These are phyloP conservation scores for Lathyrus tuberosus DNA, from an alignment of 306 rosid species.

Conservation along the genomic window DNA sequence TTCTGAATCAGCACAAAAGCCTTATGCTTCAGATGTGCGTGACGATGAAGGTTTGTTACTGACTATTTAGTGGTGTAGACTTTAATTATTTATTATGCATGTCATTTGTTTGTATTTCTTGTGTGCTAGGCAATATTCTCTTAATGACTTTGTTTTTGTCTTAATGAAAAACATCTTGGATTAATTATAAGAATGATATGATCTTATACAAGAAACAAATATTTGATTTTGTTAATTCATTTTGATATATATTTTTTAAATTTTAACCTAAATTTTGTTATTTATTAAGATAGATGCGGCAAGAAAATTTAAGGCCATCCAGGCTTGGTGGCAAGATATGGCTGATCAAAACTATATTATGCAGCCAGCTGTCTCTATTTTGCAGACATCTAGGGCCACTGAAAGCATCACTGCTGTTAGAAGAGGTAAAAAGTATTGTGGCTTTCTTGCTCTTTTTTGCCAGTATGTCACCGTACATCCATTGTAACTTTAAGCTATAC, in stretches of 20 bases:
- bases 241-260: neutral
- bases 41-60: conserved; percentile 59
- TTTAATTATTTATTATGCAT: conserved; percentile 17
- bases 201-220: conserved; percentile 24
- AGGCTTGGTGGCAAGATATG: conserved; percentile 95
- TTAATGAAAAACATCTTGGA: conserved; percentile 4
- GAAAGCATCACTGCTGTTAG: conserved; percentile 36
- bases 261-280: conserved; percentile 35
- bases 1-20: conserved; percentile 46
- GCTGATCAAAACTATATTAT: conserved; percentile 58
- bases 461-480: neutral
- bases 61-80: conserved; percentile 28
- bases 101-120: conserved; percentile 20
- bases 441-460: conserved; percentile 22
- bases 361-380: conserved; percentile 46
- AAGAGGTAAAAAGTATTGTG: conserved; percentile 51
- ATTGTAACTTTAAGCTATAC: conserved; percentile 1
- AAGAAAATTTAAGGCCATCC: conserved; percentile 78
- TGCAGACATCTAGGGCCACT: conserved; percentile 35
- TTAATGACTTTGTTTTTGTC: neutral
- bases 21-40: conserved; percentile 44
- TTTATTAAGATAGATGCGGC: conserved; percentile 59
- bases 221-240: conserved; percentile 9
- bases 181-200: neutral
- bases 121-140: conserved; percentile 13